Evolutionary conservation across 331 rosid species (phyloP).

Genomic region (Cydonia oblonga): DNA sequence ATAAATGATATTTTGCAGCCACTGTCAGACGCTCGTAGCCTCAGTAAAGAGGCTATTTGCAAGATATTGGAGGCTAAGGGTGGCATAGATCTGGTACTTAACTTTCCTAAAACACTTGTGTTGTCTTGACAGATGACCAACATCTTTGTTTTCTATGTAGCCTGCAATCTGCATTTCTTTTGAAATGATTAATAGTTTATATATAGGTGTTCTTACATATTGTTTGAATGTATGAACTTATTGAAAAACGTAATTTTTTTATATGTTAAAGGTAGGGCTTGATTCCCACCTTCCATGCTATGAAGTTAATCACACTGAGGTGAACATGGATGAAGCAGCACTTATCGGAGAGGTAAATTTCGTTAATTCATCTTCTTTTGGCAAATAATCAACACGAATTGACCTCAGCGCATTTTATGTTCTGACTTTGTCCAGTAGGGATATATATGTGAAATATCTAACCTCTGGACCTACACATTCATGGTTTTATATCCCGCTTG

Average conservation of each 20-base stretch:
- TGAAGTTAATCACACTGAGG: slow-evolving; percentile 6
- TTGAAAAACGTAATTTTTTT: not conserved
- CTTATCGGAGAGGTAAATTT: slow-evolving; percentile 22
- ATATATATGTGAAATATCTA: not conserved
- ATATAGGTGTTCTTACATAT: not conserved
- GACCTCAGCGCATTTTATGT: not conserved
- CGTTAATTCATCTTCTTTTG: not conserved
- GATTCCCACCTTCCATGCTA: slow-evolving; percentile 20
- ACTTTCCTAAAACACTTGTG: not conserved
- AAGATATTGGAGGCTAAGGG: slow-evolving; percentile 16
- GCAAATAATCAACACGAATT: not conserved
- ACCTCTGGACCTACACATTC: not conserved
- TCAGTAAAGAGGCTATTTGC: slow-evolving; percentile 9
- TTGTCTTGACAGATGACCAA: not conserved
- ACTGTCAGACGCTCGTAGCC: slow-evolving; percentile 21
- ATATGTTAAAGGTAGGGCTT: slow-evolving; percentile 11
- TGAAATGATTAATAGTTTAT: not conserved
- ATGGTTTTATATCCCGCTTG: not conserved
- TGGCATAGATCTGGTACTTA: slow-evolving; percentile 21
- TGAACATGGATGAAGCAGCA: slow-evolving; percentile 17
- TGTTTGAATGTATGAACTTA: not conserved
- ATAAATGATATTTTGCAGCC: slow-evolving; percentile 7
- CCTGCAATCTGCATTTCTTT: not conserved
- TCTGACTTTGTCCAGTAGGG: not conserved
- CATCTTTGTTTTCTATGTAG: not conserved